Base-by-base conservation (phyloP, 1,284 basidiomycete genomes). In the Porogramme epimiltina region DNA sequence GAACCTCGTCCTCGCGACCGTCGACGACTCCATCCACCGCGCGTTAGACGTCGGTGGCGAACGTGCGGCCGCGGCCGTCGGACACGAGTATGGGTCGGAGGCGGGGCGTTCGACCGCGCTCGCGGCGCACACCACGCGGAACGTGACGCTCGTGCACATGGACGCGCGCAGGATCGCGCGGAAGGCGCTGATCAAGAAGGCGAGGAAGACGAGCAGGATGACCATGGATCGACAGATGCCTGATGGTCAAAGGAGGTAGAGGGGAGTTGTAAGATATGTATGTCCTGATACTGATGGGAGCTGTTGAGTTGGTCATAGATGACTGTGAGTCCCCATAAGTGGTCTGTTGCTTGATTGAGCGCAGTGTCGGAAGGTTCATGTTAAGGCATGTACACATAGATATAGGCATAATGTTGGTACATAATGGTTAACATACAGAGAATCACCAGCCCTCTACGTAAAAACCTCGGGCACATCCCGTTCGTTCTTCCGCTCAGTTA, bases 141-240 rank as follows among this genome's bases (percentile, higher is more conserved):
- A 92, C 70, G 81, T 90, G 20, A 84, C 79, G 2, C 76, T 91
- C 31, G 86, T 92, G 31, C 91, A 91, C 66, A 79, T 91, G 47
- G 89, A 92, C 65, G 77, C 87, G 70, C 73, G 76, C 1, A 89
- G 89, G 0, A 78, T 91, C 28, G 89, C 87, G 3, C 71, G 88
- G 55, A 73, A 80, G 42, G 88, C 87, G 3, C 65, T 93, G 47
- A 70, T 93, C 62, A 86, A 78, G 72, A 76, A 73, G 51, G 79
- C 74, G 0, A 83, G 82, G 25, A 81, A 73, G 70, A 56, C 53
- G 49, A 53, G 51, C 19, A 54, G 57, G 38, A 5, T 56, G 2
- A 54, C 56, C n/a, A 54, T 59, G 31, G 57, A 59, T 20, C 40
- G 48, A 38, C 43, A 44, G 45, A 22, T 40, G 37, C 26, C 22